Percentiles rank a stretch among this genome's conserved stretches.
These are phyloP conservation scores for Macadamia tetraphylla DNA, from an alignment of 164 flowering plant species.

Conservation along the genomic window DNA sequence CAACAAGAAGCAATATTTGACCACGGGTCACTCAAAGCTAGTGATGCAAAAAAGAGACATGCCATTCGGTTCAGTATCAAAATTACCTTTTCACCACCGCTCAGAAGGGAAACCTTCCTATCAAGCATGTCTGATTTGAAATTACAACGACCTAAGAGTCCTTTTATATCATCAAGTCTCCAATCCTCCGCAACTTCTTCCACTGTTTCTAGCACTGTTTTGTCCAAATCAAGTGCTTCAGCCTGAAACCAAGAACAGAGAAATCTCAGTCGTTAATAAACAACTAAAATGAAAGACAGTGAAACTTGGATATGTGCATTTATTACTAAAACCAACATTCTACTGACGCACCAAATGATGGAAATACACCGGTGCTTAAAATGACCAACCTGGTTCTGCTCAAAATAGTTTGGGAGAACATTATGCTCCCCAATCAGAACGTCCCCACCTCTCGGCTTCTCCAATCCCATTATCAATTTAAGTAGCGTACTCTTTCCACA, in stretches of 20 bases:
- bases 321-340: background rate
- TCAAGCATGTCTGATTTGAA: conserved; percentile 96
- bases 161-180: conserved; percentile 93
- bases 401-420: conserved; percentile 94
- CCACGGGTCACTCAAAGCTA: no score
- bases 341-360: background rate
- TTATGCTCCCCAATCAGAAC: conserved; percentile 87
- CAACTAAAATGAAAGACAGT: background rate
- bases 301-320: background rate
- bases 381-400: conserved; percentile 89
- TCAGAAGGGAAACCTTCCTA: conserved; percentile 80
- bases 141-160: conserved; percentile 96
- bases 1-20: no score
- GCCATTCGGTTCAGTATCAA: no score
- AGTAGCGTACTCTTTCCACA: conserved; percentile 97
- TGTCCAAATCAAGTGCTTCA: conserved; percentile 92
- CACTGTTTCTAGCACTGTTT: conserved; percentile 90
- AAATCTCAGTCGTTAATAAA: conserved; percentile 2
- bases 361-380: background rate
- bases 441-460: conserved; percentile 72
- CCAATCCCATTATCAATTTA: conserved; percentile 81
- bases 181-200: conserved; percentile 93
- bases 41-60: no score
- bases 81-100: conserved; percentile 99
- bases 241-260: conserved; percentile 46